Percentiles rank a stretch among this genome's conserved stretches.
Evolutionary conservation across 345 rosid genomes (phyloP).

Genomic region (Rhizophora mangle): DNA sequence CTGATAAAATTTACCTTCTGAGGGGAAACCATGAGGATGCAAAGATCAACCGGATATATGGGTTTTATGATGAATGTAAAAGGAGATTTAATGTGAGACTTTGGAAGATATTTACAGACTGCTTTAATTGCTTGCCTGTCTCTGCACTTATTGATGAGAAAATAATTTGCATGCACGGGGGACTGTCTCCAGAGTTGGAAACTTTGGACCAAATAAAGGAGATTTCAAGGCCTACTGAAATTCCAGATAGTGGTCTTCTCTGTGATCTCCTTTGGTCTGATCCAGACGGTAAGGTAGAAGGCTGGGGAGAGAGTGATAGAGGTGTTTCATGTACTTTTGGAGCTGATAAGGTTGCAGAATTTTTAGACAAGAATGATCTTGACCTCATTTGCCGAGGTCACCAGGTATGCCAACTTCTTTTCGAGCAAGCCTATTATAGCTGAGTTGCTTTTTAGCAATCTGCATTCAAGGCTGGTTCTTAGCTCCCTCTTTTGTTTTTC

Average conservation of each 20-base stretch:
- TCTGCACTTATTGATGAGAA: conserved; percentile 86
- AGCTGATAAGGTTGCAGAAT: conserved; percentile 72
- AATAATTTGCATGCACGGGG: conserved; percentile 98
- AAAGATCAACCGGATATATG: conserved; percentile 91
- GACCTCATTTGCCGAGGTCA: conserved; percentile 98
- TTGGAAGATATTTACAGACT: conserved; percentile 93
- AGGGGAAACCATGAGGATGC: conserved; percentile 99
- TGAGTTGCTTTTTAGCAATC: neutral
- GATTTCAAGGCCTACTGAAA: conserved; percentile 78
- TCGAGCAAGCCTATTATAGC: neutral
- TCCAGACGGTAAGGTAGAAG: conserved; percentile 64
- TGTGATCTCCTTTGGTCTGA: conserved; percentile 99
- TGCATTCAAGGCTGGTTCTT: neutral
- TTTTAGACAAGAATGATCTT: conserved; percentile 84
- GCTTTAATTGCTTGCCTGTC: conserved; percentile 90
- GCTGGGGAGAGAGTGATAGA: conserved; percentile 88
- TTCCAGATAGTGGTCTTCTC: conserved; percentile 89
- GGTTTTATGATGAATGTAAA: conserved; percentile 97
- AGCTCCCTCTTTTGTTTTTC: neutral
- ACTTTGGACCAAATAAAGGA: conserved; percentile 69
- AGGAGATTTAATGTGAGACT: conserved; percentile 92
- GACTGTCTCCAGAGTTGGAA: conserved; percentile 79
- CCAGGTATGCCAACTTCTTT: conserved; percentile 55
- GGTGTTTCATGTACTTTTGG: conserved; percentile 95
- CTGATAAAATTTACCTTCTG: conserved; percentile 64